Percentiles rank a stretch among this genome's conserved stretches.
Evolutionary conservation across 2,329 filamentous ascomycete species (phyloP).

Genomic region (Aspergillus fischeri): DNA sequence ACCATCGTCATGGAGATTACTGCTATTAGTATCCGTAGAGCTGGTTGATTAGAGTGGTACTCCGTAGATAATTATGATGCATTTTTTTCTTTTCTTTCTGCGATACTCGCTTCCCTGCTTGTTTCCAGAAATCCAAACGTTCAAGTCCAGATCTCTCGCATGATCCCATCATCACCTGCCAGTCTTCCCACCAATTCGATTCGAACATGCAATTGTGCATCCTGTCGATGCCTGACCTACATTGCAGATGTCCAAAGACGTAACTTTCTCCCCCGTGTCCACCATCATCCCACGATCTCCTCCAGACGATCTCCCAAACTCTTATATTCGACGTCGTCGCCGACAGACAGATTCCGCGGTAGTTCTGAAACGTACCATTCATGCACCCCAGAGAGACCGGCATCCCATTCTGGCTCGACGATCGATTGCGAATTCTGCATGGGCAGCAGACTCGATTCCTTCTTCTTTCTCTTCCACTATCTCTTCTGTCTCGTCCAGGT

Average conservation of each 20-base stretch:
- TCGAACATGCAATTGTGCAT: background rate
- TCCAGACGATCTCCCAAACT: background rate
- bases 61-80: background rate
- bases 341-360: conserved; percentile 19
- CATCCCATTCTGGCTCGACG: conserved; percentile 5
- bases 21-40: background rate
- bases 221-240: background rate
- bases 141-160: background rate
- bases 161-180: background rate
- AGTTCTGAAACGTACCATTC: conserved; percentile 8
- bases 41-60: background rate
- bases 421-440: conserved; percentile 9
- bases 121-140: background rate
- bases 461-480: background rate
- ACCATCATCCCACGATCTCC: conserved; percentile 5
- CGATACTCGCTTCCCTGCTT: background rate
- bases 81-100: background rate
- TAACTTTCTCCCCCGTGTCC: conserved; percentile 1
- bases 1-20: background rate
- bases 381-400: conserved; percentile 10
- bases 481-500: background rate
- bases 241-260: background rate
- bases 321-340: conserved; percentile 7
- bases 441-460: background rate
- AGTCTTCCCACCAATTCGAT: background rate